Evolutionary conservation across 345 rosid species (phyloP).

Genomic region (Adansonia digitata): DNA sequence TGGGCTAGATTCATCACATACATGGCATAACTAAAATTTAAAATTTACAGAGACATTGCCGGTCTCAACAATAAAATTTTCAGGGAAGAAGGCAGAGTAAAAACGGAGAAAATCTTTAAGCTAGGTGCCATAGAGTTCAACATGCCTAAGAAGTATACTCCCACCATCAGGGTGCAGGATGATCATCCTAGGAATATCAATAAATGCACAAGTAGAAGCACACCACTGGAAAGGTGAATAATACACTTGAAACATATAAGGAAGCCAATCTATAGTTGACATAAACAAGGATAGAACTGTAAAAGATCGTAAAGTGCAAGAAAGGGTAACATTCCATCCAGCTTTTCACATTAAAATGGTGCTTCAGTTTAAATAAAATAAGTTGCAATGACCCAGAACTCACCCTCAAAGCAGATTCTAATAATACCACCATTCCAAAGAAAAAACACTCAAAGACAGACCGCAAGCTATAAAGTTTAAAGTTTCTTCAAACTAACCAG

Average conservation of each 20-base stretch:
- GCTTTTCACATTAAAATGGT: not conserved
- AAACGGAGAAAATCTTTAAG: not conserved
- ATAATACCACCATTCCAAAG: not conserved
- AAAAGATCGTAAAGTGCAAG: not conserved
- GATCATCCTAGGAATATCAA: slow-evolving; percentile 78
- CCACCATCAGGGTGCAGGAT: slow-evolving; percentile 93
- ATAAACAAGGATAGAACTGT: not conserved
- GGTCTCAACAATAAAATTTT: slow-evolving; percentile 6
- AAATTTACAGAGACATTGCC: not conserved
- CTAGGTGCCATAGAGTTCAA: slow-evolving; percentile 52
- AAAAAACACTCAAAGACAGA: not conserved
- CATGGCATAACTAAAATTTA: too few relatives aligned
- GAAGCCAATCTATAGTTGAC: not conserved
- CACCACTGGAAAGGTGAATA: not conserved
- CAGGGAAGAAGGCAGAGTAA: not conserved
- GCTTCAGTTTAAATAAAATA: not conserved
- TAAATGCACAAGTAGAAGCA: slow-evolving; percentile 38
- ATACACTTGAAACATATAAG: not conserved
- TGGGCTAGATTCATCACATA: not conserved
- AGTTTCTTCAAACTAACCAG: slow-evolving; percentile 48
- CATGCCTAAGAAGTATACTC: slow-evolving; percentile 51
- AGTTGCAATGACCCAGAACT: not conserved
- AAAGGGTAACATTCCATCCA: not conserved
- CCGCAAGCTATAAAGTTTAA: not conserved
- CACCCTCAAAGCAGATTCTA: not conserved